Evolutionary conservation across 495 filamentous ascomycete genomes (phyloP).

Genomic region (Penicillium nucicola): DNA sequence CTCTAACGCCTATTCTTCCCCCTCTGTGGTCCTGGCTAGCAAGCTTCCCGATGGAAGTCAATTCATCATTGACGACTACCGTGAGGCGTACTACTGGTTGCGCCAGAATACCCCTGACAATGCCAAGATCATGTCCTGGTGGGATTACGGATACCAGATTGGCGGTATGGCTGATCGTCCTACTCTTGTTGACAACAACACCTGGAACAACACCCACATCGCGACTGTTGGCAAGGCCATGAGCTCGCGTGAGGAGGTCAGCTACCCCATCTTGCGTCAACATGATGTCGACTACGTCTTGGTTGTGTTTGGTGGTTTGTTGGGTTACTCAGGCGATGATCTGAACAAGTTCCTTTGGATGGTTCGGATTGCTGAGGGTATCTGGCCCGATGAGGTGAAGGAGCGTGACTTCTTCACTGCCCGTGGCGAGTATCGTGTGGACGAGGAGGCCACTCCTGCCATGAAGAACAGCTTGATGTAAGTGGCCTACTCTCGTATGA

Average conservation of each 20-base stretch:
- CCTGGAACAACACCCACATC: slow-evolving; percentile 99
- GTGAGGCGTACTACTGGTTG: slow-evolving; percentile 99
- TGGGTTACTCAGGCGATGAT: slow-evolving; percentile 99
- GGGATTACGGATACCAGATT: slow-evolving; percentile 99
- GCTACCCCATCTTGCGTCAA: slow-evolving; percentile 95
- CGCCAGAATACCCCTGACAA: slow-evolving; percentile 92
- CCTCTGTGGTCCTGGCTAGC: slow-evolving; percentile 94
- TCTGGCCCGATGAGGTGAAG: slow-evolving; percentile 98
- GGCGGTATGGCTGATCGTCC: slow-evolving; percentile 99
- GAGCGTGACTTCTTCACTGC: slow-evolving; percentile 96
- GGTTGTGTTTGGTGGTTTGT: slow-evolving; percentile 91
- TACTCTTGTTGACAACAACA: slow-evolving; percentile 98
- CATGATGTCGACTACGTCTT: slow-evolving; percentile 99
- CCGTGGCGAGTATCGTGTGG: slow-evolving; percentile 92
- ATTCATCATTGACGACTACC: slow-evolving; percentile 98
- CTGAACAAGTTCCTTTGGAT: slow-evolving; percentile 99
- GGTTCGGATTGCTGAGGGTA: slow-evolving; percentile 98
- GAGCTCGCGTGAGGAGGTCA: slow-evolving; percentile 95
- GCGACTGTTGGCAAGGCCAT: slow-evolving; percentile 99
- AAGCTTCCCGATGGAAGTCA: slow-evolving; percentile 91
- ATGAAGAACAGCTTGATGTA: slow-evolving; percentile 99
- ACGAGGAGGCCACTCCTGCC: slow-evolving; percentile 88
- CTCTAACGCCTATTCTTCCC: slow-evolving; percentile 96
- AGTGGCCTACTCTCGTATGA: slow-evolving; percentile 26
- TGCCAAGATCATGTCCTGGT: slow-evolving; percentile 99